Evolutionary conservation across 768 basidiomycete genomes (phyloP).

Genomic region (Lactifluus pinguis): DNA sequence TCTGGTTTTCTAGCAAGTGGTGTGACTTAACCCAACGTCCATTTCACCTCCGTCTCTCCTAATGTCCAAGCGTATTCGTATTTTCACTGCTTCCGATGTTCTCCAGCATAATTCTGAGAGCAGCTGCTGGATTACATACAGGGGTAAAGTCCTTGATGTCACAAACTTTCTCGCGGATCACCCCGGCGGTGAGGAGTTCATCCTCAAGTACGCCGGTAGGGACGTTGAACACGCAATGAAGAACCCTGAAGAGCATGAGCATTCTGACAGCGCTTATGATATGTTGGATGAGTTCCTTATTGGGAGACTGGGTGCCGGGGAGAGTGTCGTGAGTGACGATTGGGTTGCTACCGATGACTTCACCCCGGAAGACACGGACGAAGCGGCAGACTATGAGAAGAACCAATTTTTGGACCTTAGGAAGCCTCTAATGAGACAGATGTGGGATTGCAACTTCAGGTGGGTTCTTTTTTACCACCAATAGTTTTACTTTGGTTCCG

Average conservation of each 20-base stretch:
- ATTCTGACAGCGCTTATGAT: constrained; percentile 84
- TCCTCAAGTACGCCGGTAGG: constrained; percentile 74
- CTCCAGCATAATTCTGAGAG: constrained; percentile 44
- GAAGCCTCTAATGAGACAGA: constrained; percentile 75
- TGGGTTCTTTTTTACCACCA: constrained; percentile 25
- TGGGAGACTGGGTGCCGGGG: constrained; percentile 71
- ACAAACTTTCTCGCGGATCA: constrained; percentile 79
- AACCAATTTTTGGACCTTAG: constrained; percentile 88
- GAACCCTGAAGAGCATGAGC: constrained; percentile 72
- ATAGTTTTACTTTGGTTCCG: not conserved
- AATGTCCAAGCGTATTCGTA: constrained; percentile 59
- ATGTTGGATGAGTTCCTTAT: constrained; percentile 85
- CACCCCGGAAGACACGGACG: constrained; percentile 83
- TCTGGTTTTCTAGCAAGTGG: no score
- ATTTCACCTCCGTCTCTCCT: constrained; percentile 19
- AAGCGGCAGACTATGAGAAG: constrained; percentile 71
- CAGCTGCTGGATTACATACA: constrained; percentile 78
- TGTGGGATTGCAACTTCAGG: constrained; percentile 85
- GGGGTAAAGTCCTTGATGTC: constrained; percentile 85
- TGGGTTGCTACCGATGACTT: constrained; percentile 90
- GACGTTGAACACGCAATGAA: constrained; percentile 79
- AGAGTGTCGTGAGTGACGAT: constrained; percentile 72
- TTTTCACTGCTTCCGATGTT: constrained; percentile 71
- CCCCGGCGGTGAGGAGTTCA: constrained; percentile 90
- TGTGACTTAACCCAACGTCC: not conserved